These are phyloP conservation scores for Musa itinerans DNA, from an alignment of 176 grass and related monocot species.

Conservation along the genomic window DNA sequence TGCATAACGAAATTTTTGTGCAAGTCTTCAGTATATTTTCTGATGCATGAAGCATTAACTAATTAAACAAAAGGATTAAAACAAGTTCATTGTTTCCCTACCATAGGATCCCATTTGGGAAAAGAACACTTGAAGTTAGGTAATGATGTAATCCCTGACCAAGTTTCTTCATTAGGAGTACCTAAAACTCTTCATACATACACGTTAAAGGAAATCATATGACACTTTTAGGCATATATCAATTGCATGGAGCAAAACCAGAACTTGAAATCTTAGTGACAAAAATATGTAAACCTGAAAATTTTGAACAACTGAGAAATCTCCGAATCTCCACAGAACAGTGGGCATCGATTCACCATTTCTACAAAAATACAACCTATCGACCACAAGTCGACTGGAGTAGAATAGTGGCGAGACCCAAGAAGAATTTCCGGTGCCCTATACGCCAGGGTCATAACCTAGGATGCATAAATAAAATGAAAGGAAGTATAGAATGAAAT, in stretches of 20 bases:
- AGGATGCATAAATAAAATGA: not conserved
- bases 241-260: not conserved
- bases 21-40: not conserved
- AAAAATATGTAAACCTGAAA: constrained; percentile 53
- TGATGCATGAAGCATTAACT: not conserved
- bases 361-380: constrained; percentile 95
- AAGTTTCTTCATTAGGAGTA: constrained; percentile 69
- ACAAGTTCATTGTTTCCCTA: not conserved
- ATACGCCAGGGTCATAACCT: constrained; percentile 13
- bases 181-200: constrained; percentile 47
- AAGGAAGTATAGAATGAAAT: not conserved
- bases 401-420: constrained; percentile 1
- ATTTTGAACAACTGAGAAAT: constrained; percentile 91
- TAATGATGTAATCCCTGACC: constrained; percentile 71
- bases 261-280: not conserved
- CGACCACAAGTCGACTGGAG: constrained; percentile 50
- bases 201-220: constrained; percentile 6
- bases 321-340: constrained; percentile 89
- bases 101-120: constrained; percentile 57
- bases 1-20: not conserved
- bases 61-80: not conserved
- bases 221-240: not conserved
- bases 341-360: constrained; percentile 68
- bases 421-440: constrained; percentile 10
- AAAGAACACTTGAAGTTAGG: constrained; percentile 81